Percentiles rank a stretch among this genome's conserved stretches.
Evolutionary conservation across 495 filamentous ascomycete species (phyloP).

Genomic region (Penicillium paradoxum): DNA sequence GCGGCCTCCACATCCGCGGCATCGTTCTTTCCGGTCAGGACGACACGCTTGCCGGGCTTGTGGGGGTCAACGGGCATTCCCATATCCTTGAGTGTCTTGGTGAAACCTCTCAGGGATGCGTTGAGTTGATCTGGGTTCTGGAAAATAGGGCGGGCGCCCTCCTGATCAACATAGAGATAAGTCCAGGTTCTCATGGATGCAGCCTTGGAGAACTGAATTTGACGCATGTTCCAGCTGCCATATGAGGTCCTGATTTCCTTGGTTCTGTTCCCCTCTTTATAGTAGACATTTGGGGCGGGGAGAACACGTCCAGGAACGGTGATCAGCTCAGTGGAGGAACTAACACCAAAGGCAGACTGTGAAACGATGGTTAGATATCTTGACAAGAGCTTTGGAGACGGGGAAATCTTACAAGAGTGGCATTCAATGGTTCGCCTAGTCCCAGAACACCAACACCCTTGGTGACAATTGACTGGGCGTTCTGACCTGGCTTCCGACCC

Average conservation of each 20-base stretch:
- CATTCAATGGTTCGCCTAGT: slow-evolving; percentile 27
- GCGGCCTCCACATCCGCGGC: slow-evolving; percentile 21
- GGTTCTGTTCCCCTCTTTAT: slow-evolving; percentile 30
- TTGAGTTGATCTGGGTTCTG: slow-evolving; percentile 6
- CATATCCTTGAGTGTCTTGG: slow-evolving; percentile 21
- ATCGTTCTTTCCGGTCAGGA: slow-evolving; percentile 9
- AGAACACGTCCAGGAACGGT: slow-evolving; percentile 64
- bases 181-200: slow-evolving; percentile 37
- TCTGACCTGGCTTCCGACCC: slow-evolving; percentile 52
- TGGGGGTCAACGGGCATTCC: slow-evolving; percentile 22
- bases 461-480: slow-evolving; percentile 59
- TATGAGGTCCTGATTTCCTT: slow-evolving; percentile 20
- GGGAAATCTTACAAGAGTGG: slow-evolving; percentile 24
- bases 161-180: slow-evolving; percentile 20
- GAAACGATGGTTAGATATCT: neutral
- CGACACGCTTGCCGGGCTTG: slow-evolving; percentile 12
- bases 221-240: slow-evolving; percentile 56
- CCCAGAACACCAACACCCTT: slow-evolving; percentile 49
- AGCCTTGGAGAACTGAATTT: slow-evolving; percentile 38
- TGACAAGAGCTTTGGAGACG: neutral
- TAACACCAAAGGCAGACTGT: slow-evolving; percentile 52
- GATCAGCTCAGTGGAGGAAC: slow-evolving; percentile 49
- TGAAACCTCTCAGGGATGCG: slow-evolving; percentile 12
- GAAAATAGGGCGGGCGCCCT: slow-evolving; percentile 1
- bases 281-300: slow-evolving; percentile 47